phyloP scores from a whole-genome alignment of 1,139 yeast genomes.

The Geotrichum carabidarum region DNA sequence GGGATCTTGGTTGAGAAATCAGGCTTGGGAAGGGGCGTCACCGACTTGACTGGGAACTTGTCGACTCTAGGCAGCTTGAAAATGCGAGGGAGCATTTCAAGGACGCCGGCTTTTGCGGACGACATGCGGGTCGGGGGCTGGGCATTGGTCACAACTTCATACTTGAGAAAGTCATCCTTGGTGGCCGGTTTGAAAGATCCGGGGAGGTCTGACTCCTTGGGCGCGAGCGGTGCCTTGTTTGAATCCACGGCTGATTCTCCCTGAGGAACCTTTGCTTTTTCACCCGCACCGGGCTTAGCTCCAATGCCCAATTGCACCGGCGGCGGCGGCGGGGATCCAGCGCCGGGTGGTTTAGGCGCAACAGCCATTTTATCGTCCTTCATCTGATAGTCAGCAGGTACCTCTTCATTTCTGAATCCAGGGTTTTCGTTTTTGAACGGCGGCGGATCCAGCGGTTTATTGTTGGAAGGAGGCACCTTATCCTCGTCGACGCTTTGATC shows the following conservation, averaged over 20 bases:
- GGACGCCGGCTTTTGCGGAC: background rate
- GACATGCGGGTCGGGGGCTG: conserved; percentile 18
- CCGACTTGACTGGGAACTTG: conserved; percentile 26
- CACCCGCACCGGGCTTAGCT: background rate
- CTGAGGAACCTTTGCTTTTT: background rate
- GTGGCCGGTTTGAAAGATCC: conserved; percentile 3
- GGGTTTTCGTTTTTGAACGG: conserved; percentile 10
- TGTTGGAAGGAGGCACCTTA: conserved; percentile 5
- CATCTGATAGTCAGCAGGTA: background rate
- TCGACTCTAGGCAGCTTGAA: conserved; percentile 25
- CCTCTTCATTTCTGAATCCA: conserved; percentile 5
- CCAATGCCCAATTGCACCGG: background rate
- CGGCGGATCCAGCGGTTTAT: conserved; percentile 11
- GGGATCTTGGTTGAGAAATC: conserved; percentile 2
- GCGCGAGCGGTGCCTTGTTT: background rate
- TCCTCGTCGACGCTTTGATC: conserved; percentile 9
- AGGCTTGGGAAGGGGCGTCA: conserved; percentile 17
- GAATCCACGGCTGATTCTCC: background rate
- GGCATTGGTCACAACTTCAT: conserved; percentile 19
- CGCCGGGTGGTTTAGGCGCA: conserved; percentile 14
- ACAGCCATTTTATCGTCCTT: conserved; percentile 13
- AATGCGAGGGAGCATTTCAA: conserved; percentile 15
- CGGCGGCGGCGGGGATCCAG: conserved; percentile 4
- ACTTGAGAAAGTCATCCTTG: conserved; percentile 5
- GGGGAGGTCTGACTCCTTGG: background rate